phyloP scores from a whole-genome alignment of 495 filamentous ascomycete genomes.

The Penicillium alfredii region DNA sequence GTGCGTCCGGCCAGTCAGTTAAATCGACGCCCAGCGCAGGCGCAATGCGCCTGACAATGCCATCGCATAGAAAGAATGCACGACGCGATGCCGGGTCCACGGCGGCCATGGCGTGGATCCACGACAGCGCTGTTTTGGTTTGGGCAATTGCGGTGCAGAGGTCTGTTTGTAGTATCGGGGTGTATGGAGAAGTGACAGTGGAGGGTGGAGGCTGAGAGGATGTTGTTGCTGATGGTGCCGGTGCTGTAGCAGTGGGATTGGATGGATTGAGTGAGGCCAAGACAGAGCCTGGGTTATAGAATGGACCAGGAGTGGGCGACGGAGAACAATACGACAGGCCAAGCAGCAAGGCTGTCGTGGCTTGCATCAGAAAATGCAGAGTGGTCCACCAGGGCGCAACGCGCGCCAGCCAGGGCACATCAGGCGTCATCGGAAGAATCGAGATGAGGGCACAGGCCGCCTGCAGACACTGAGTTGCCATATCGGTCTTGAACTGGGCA shows the following conservation, averaged over 20 bases:
- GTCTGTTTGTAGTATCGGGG: conserved; percentile 7
- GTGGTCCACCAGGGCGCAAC: conserved; percentile 56
- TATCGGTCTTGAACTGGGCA: too few relatives aligned
- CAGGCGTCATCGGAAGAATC: conserved; percentile 39
- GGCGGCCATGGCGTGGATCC: conserved; percentile 42
- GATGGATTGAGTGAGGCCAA: too few relatives aligned
- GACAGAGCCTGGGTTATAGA: too few relatives aligned
- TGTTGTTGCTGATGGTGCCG: neutral
- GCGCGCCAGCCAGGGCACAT: conserved; percentile 39
- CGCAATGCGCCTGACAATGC: conserved; percentile 24
- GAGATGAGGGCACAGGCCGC: conserved; percentile 48
- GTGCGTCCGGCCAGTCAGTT: conserved; percentile 24
- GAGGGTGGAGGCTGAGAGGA: too few relatives aligned
- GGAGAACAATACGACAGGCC: conserved; percentile 36
- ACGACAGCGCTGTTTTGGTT: conserved; percentile 44
- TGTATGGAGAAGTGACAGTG: neutral
- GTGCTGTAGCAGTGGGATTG: too few relatives aligned
- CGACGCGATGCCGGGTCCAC: conserved; percentile 41
- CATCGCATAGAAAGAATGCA: conserved; percentile 42
- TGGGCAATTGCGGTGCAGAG: conserved; percentile 29
- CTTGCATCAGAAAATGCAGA: conserved; percentile 59
- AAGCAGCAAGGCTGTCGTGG: conserved; percentile 51
- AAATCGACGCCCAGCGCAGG: conserved; percentile 27
- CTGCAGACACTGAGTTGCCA: conserved; percentile 49
- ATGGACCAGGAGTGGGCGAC: conserved; percentile 22